Evolutionary conservation across 345 rosid genomes (phyloP).

Genomic region (Angophora floribunda): DNA sequence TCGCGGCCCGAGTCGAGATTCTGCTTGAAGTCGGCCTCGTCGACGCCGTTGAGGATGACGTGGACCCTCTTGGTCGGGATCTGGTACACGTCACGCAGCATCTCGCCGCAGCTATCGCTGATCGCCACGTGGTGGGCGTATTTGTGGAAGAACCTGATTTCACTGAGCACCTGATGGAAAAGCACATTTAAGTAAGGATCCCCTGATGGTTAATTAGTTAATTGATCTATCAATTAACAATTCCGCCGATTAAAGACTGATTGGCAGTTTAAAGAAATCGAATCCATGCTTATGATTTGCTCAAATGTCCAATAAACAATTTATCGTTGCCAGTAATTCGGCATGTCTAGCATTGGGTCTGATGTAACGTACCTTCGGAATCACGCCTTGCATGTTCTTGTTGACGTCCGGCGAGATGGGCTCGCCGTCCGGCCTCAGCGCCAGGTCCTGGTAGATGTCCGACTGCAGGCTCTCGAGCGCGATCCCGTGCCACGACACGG

Average conservation of each 20-base stretch:
- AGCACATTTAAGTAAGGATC: background rate
- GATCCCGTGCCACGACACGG: slow-evolving; percentile 92
- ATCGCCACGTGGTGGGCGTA: slow-evolving; percentile 85
- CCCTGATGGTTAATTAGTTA: background rate
- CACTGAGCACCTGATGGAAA: slow-evolving; percentile 17
- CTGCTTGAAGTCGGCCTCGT: slow-evolving; percentile 39
- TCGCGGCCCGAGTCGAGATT: slow-evolving; percentile 30
- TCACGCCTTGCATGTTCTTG: slow-evolving; percentile 36
- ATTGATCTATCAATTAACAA: background rate
- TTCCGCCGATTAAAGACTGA: background rate
- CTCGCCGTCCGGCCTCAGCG: slow-evolving; percentile 42
- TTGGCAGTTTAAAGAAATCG: background rate
- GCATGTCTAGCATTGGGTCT: background rate
- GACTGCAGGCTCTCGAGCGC: slow-evolving; percentile 86
- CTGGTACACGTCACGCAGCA: slow-evolving; percentile 82
- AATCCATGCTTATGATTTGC: background rate
- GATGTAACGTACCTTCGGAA: slow-evolving; percentile 42
- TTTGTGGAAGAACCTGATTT: slow-evolving; percentile 72
- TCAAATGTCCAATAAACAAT: background rate
- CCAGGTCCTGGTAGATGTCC: slow-evolving; percentile 64
- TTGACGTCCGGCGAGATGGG: slow-evolving; percentile 47
- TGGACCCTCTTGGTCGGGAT: slow-evolving; percentile 76
- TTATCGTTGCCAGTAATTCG: background rate
- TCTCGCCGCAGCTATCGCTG: slow-evolving; percentile 94
- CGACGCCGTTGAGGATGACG: slow-evolving; percentile 83